Evolutionary conservation across 73 alveolate species (phyloP).

Genomic region (Uronychia setigera): DNA sequence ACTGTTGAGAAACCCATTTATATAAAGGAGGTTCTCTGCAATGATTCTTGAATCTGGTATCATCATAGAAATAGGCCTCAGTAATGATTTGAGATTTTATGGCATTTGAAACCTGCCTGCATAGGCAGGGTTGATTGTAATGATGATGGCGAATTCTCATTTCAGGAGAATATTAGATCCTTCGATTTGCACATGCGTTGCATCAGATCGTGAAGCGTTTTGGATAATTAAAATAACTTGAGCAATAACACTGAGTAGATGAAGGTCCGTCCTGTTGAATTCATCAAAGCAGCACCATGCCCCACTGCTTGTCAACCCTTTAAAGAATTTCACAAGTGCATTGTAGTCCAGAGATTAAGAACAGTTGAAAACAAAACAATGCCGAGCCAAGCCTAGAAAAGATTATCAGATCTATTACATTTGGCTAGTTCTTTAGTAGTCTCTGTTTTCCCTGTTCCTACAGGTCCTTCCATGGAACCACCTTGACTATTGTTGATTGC

Average conservation of each 20-base stretch:
- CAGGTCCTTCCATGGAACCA: slow-evolving; percentile 96
- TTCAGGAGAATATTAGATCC: slow-evolving; percentile 5
- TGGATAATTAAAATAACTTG: slow-evolving; percentile 70
- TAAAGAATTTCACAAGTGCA: slow-evolving; percentile 96
- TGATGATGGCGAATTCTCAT: slow-evolving; percentile 86
- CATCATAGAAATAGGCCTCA: slow-evolving; percentile 99
- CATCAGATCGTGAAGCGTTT: slow-evolving; percentile 63
- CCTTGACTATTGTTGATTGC: slow-evolving; percentile 83
- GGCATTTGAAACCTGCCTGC: slow-evolving; percentile 98
- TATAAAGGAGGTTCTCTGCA: slow-evolving; percentile 94
- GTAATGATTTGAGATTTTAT: slow-evolving; percentile 95
- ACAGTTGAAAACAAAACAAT: slow-evolving; percentile 97
- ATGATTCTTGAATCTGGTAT: slow-evolving; percentile 96
- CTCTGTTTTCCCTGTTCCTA: slow-evolving; percentile 89
- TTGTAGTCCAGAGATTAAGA: slow-evolving; percentile 91
- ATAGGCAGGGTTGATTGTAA: slow-evolving; percentile 99
- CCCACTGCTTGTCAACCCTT: slow-evolving; percentile 89
- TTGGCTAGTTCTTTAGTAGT: slow-evolving; percentile 83
- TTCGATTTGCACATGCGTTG: slow-evolving; percentile 57
- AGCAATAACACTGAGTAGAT: slow-evolving; percentile 78
- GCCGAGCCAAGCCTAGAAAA: slow-evolving; percentile 71
- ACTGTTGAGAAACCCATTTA: slow-evolving; percentile 80
- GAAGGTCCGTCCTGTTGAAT: slow-evolving; percentile 96
- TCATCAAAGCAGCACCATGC: slow-evolving; percentile 99
- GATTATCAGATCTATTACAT: not conserved